Conservation (phyloP, 257 asterid species). For the Lantana camara region DNA sequence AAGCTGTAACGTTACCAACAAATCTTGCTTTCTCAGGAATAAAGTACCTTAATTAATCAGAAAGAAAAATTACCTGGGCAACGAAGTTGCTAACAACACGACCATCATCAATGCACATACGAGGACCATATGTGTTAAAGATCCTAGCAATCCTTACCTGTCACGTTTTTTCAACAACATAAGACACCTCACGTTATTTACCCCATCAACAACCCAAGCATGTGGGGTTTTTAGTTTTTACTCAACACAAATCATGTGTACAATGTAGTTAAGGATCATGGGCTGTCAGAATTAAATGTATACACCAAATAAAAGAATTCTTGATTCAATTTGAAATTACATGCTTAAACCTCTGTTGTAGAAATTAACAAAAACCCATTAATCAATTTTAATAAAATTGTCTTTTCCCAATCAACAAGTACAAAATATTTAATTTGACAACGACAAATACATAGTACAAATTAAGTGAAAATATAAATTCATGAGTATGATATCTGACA, state of each 20-base stretch:
- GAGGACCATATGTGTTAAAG: slow-evolving; percentile 95
- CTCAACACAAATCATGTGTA: slow-evolving; percentile 16
- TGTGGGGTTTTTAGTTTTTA: not conserved
- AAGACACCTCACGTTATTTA: not conserved
- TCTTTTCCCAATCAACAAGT: too few species aligned
- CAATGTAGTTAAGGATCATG: not conserved
- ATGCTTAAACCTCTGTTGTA: too few species aligned
- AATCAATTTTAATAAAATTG: too few species aligned
- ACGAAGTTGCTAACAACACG: slow-evolving; percentile 99
- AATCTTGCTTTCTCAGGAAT: not conserved
- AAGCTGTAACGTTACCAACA: too few species aligned
- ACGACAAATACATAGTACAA: too few species aligned
- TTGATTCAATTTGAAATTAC: too few species aligned
- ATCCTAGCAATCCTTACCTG: slow-evolving; percentile 98
- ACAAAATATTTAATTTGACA: too few species aligned
- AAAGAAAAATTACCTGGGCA: slow-evolving; percentile 73
- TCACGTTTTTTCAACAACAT: slow-evolving; percentile 1
- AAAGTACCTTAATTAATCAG: not conserved
- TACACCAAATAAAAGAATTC: too few species aligned
- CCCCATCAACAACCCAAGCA: not conserved
- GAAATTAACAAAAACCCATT: too few species aligned
- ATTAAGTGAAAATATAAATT: too few species aligned
- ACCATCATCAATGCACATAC: slow-evolving; percentile 99
- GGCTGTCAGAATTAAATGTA: not conserved
- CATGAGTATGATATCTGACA: too few species aligned